Evolutionary conservation across 495 filamentous ascomycete species (phyloP), one percentile per base, ranked within the genome.

Genomic region (Ascobolus immersus): DNA sequence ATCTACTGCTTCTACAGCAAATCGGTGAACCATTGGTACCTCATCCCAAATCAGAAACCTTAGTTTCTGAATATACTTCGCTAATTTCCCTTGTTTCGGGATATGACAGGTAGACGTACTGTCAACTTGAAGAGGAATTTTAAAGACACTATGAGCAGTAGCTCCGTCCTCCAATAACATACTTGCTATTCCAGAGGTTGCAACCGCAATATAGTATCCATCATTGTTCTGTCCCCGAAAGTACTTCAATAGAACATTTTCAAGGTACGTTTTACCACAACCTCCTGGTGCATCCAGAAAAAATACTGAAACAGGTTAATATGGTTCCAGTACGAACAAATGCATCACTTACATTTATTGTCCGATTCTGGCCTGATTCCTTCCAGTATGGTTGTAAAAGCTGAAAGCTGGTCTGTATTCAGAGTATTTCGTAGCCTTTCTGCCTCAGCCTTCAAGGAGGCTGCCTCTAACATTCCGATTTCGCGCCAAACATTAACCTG

Each of bases 161-260:
- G 23, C 10, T 34, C 32, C 31, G 18, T 35, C 21, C 18, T 35
- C 33, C 7, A 45, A 30, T 11, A 45, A 22, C 4, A 43, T 29
- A 17, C 33, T 21, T 17, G 28, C 24, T 37, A 45, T 45, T 26
- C 40, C 30, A 8, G 32, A 43, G 36, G 31, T 43, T 23, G 33
- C 40, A 24, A 43, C 28, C n/a, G n/a, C n/a, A n/a, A 28, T 20
- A 45, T 17, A 45, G 35, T n/a, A 45, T n/a, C n/a, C 40, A 21
- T 29, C 39, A 13, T 43, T 43, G 5, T 35, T 39, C 27, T 35
- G 21, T 10, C 8, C 22, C 19, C 24, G 28, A 33, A 30, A 45
- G 22, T 39, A 32, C 18, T 42, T 12, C 22, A 18, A 42, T 4
- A 45, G 18, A 5, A 20, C 28, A 27, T 37, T 39, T 30, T 45